Evolutionary conservation across 2,329 filamentous ascomycete species (phyloP).

Genomic region (Hypoxylon sp.): DNA sequence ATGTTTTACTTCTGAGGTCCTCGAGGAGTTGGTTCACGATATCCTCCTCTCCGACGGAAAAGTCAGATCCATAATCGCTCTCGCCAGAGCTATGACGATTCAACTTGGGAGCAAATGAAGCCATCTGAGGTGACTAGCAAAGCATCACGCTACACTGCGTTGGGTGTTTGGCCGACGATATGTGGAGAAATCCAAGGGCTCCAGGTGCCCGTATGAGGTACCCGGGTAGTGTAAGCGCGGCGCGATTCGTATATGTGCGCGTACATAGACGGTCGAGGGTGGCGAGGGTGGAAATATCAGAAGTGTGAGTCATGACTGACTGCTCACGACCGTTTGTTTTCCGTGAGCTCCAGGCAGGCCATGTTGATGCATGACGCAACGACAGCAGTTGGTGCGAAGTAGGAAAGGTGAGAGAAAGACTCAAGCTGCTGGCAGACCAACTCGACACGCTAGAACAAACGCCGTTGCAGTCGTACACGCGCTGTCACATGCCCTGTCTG

Average conservation of each 20-base stretch:
- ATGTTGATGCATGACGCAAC: background rate
- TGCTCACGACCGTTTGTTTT: no score
- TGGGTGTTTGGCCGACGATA: background rate
- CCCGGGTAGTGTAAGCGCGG: background rate
- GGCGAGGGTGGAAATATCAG: background rate
- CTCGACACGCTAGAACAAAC: constrained; percentile 5
- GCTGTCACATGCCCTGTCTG: constrained; percentile 19
- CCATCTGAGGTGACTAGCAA: constrained; percentile 14
- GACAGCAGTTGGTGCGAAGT: background rate
- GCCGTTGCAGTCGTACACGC: constrained; percentile 6
- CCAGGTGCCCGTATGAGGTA: no score
- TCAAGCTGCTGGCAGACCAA: background rate
- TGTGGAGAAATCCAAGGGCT: no score
- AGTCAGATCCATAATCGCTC: constrained; percentile 47
- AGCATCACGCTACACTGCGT: constrained; percentile 11
- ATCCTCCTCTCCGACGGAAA: constrained; percentile 43
- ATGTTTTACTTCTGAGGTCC: constrained; percentile 11
- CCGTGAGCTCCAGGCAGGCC: background rate
- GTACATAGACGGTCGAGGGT: background rate
- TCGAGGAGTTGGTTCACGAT: constrained; percentile 43
- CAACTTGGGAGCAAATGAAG: constrained; percentile 16
- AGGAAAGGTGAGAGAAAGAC: background rate
- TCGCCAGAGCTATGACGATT: constrained; percentile 23
- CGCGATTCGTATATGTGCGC: background rate
- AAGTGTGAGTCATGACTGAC: constrained; percentile 16